Evolutionary conservation across 164 flowering plant species (phyloP).

Genomic region (Macadamia tetraphylla): DNA sequence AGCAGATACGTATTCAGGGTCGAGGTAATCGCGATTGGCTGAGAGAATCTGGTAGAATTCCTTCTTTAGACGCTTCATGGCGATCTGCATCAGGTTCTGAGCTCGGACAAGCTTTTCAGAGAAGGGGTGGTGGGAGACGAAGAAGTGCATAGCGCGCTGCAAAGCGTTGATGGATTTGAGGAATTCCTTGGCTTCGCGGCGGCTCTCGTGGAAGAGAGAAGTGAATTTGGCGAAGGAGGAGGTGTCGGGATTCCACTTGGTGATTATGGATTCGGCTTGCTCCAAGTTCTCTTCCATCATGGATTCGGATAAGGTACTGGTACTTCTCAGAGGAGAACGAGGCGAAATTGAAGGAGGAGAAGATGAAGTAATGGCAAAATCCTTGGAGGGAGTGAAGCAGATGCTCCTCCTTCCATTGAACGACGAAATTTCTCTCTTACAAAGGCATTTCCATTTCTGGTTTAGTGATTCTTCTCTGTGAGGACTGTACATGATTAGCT

Average conservation of each 20-base stretch:
- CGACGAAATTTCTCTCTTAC: no score
- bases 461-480: no score
- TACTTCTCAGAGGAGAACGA: constrained; percentile 12
- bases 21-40: constrained; percentile 32
- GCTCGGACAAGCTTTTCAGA: constrained; percentile 39
- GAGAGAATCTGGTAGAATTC: constrained; percentile 58
- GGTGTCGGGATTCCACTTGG: constrained; percentile 31
- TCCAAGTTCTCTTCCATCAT: constrained; percentile 43
- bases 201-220: constrained; percentile 32
- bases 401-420: constrained; percentile 19
- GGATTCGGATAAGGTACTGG: constrained; percentile 34
- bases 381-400: constrained; percentile 1
- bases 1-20: constrained; percentile 44
- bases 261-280: constrained; percentile 25
- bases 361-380: constrained; percentile 11
- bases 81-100: constrained; percentile 51
- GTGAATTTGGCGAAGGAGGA: constrained; percentile 16
- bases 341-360: background rate
- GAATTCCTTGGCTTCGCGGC: constrained; percentile 40
- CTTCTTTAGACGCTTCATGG: constrained; percentile 57
- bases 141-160: constrained; percentile 50
- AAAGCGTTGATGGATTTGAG: constrained; percentile 32
- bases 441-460: no score
- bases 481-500: no score
- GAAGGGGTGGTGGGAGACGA: constrained; percentile 18